Base-by-base conservation (phyloP, 2,329 filamentous ascomycete species). In the Penicillium olsonii region DNA sequence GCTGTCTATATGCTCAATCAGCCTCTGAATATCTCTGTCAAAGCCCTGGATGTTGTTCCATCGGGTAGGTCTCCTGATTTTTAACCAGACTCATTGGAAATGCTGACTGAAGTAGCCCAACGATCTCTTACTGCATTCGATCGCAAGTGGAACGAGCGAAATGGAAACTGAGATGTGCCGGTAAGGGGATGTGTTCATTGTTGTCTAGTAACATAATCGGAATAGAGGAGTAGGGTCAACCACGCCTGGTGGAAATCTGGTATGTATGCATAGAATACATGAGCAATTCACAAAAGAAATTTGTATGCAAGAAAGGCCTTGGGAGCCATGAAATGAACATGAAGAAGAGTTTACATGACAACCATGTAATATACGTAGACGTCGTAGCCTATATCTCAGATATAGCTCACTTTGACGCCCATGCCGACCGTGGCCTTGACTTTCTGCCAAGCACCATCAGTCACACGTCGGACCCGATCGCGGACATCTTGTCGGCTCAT, bases 381-480 rank as follows among this genome's bases (percentile, higher is more conserved):
- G 29, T 2, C 29, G 5, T 7, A 42, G 34, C 17, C 37, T 17
- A 53, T 50, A 54, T 52, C 48, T 61, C 56, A 97, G 52, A 99
- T 95, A 74, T 97, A 97, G 68, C 88, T 95, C 64, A 97, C 92
- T 76, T 96, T 97, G 56, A 95, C 88, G 2, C 92, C 94, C 92
- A 97, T 97, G 2, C 92, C 92, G 4, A 92, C 86, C 0, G 94
- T 97, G 38, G 84, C 81, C 67, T 83, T 84, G 34, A 96, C 75
- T 74, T 95, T 96, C 46, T 83, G 81, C 90, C 90, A 95, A 9
- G 84, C 84, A 22, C 80, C 77, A 33, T 81, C 82, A 37, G 95
- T 66, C 31, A 91, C 76, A 47, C 85, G 80, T 66, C 84, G 80
- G 29, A 96, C 70, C 56, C 87, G 82, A 58, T 95, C 85, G 34